These are phyloP conservation scores for Narthecium ossifragum DNA, from an alignment of 106 monocot species.

Conservation along the genomic window DNA sequence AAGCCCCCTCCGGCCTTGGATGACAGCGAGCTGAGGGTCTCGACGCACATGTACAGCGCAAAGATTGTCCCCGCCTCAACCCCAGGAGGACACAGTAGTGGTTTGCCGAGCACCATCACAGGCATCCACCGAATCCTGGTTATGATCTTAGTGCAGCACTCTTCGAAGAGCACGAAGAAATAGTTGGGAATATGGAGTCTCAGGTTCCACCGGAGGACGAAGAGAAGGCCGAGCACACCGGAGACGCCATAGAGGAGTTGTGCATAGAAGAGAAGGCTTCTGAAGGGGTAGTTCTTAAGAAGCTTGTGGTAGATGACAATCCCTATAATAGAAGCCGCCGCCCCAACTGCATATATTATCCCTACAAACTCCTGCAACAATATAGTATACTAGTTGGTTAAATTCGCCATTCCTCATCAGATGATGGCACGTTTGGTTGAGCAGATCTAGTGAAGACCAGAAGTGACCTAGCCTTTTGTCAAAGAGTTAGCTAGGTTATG, in stretches of 20 bases:
- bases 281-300: conserved; percentile 46
- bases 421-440: too few relatives aligned
- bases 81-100: conserved; percentile 52
- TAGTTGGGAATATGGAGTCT: conserved; percentile 43
- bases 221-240: conserved; percentile 60
- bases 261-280: conserved; percentile 53
- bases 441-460: too few relatives aligned
- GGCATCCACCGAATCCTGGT: conserved; percentile 55
- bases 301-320: conserved; percentile 74
- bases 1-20: conserved; percentile 42
- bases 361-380: conserved; percentile 59
- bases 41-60: conserved; percentile 71
- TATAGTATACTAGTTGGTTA: too few relatives aligned
- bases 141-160: conserved; percentile 33
- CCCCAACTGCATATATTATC: conserved; percentile 60
- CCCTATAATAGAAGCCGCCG: conserved; percentile 55
- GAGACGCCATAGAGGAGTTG: conserved; percentile 55
- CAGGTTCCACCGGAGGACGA: conserved; percentile 64
- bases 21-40: conserved; percentile 36
- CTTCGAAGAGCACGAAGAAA: conserved; percentile 52
- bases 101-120: conserved; percentile 62
- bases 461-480: too few relatives aligned
- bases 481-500: too few relatives aligned
- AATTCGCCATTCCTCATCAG: too few relatives aligned
- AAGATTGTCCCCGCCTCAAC: conserved; percentile 79